Percentiles rank a stretch among this genome's conserved stretches.
These are phyloP conservation scores for Usnea hakonensis DNA, from an alignment of 495 filamentous ascomycete genomes.

Conservation along the genomic window DNA sequence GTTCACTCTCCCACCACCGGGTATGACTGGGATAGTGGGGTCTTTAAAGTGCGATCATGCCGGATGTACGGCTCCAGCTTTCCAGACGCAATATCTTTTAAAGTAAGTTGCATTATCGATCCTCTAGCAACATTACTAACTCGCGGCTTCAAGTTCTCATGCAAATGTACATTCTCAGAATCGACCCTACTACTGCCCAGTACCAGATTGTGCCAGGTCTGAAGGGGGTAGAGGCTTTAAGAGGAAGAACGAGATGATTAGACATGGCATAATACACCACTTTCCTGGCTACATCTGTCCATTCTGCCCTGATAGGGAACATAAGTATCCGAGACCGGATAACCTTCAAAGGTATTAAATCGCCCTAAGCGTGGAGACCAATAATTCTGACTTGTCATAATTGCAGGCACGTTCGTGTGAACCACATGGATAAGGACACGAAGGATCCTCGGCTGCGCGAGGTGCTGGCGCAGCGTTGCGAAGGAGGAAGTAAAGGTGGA, in stretches of 20 bases:
- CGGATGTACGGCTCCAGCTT: slow-evolving; percentile 75
- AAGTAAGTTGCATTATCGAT: slow-evolving; percentile 48
- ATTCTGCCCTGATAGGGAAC: slow-evolving; percentile 91
- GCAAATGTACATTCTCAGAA: slow-evolving; percentile 90
- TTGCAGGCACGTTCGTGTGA: slow-evolving; percentile 74
- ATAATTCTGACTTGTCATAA: neutral
- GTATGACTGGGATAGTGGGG: slow-evolving; percentile 8
- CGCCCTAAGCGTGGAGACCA: neutral
- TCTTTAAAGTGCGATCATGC: slow-evolving; percentile 56
- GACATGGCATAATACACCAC: slow-evolving; percentile 89
- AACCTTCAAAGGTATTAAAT: slow-evolving; percentile 81
- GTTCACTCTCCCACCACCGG: slow-evolving; percentile 21
- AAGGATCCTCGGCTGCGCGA: slow-evolving; percentile 73
- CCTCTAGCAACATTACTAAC: slow-evolving; percentile 4
- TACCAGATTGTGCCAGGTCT: slow-evolving; percentile 67
- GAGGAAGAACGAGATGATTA: slow-evolving; percentile 98
- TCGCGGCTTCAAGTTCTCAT: slow-evolving; percentile 58
- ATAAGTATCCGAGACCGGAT: slow-evolving; percentile 93
- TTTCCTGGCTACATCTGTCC: slow-evolving; percentile 96
- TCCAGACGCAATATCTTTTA: slow-evolving; percentile 83
- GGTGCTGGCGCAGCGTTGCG: slow-evolving; percentile 68
- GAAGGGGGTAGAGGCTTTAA: slow-evolving; percentile 94
- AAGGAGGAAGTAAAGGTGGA: neutral
- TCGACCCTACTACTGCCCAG: slow-evolving; percentile 85
- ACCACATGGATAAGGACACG: slow-evolving; percentile 79